phyloP scores from a whole-genome alignment of 257 asterid genomes.

The Ballota nigra region DNA sequence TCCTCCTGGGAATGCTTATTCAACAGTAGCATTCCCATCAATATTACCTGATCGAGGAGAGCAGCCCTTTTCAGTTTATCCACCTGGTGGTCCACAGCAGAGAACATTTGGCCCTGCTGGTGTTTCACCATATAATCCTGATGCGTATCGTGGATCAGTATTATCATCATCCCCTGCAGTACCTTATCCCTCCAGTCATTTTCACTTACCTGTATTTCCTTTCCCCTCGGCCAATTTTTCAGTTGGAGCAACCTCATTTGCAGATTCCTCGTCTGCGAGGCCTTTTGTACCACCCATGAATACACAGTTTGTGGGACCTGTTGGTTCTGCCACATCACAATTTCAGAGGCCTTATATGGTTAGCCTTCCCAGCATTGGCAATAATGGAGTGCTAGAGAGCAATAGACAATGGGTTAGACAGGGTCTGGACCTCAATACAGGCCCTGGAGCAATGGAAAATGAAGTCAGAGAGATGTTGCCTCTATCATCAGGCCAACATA shows the following conservation, averaged over 20 bases:
- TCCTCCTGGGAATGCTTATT: conserved; percentile 56
- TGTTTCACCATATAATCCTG: conserved; percentile 45
- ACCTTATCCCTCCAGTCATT: conserved; percentile 55
- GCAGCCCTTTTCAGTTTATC: conserved; percentile 38
- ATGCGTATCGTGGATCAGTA: conserved; percentile 75
- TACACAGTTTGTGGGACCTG: conserved; percentile 59
- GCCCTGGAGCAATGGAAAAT: conserved; percentile 64
- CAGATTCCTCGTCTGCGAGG: conserved; percentile 64
- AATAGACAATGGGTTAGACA: conserved; percentile 68
- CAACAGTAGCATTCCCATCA: conserved; percentile 50
- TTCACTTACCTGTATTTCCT: conserved; percentile 55
- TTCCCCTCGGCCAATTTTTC: conserved; percentile 61
- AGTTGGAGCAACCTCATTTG: conserved; percentile 48
- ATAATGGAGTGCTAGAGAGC: conserved; percentile 44
- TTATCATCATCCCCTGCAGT: conserved; percentile 82
- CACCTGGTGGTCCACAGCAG: conserved; percentile 58
- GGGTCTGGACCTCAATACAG: conserved; percentile 85
- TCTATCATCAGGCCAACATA: conserved; percentile 52
- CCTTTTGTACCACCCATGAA: conserved; percentile 47
- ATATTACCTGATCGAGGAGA: conserved; percentile 66
- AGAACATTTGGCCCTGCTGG: conserved; percentile 62
- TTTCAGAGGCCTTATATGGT: conserved; percentile 72
- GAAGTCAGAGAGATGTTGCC: conserved; percentile 54
- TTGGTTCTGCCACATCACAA: conserved; percentile 52
- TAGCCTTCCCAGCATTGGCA: conserved; percentile 45